Conservation (phyloP, 306 rosid species). For the Senna tora region DNA sequence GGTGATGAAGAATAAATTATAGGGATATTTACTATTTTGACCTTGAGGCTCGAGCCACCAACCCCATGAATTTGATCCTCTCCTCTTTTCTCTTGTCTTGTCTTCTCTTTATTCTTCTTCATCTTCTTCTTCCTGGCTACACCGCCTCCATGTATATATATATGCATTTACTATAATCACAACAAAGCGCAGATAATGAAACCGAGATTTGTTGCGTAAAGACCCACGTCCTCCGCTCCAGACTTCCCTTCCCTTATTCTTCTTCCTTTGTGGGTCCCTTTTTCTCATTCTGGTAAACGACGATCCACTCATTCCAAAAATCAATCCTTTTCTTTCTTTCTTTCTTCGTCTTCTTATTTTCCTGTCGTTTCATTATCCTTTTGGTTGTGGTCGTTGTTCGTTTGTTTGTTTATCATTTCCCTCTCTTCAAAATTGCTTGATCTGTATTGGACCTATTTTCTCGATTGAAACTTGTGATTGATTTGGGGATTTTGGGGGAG, state of each 20-base stretch:
- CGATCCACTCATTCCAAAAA: conserved; percentile 37
- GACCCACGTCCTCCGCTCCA: neutral
- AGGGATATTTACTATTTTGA: no score
- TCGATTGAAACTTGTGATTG: neutral
- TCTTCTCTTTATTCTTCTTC: no score
- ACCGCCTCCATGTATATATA: neutral
- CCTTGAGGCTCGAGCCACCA: neutral
- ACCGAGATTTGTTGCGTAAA: neutral
- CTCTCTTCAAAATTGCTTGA: neutral
- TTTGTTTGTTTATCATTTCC: neutral
- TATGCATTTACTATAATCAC: neutral
- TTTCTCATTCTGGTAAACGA: conserved; percentile 17
- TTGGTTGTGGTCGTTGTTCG: neutral
- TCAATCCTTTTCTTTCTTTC: no score
- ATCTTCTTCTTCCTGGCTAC: no score
- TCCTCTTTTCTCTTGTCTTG: no score
- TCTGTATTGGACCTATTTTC: no score
- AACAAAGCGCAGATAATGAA: neutral
- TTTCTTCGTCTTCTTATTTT: conserved; percentile 1
- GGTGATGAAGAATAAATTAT: no score
- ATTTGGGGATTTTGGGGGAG: neutral
- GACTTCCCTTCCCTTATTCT: neutral
- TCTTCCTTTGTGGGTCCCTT: neutral
- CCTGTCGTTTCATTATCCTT: conserved; percentile 6
- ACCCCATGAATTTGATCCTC: neutral